Evolutionary conservation across 495 filamentous ascomycete genomes (phyloP).

Genomic region (Hypoxylon fragiforme): DNA sequence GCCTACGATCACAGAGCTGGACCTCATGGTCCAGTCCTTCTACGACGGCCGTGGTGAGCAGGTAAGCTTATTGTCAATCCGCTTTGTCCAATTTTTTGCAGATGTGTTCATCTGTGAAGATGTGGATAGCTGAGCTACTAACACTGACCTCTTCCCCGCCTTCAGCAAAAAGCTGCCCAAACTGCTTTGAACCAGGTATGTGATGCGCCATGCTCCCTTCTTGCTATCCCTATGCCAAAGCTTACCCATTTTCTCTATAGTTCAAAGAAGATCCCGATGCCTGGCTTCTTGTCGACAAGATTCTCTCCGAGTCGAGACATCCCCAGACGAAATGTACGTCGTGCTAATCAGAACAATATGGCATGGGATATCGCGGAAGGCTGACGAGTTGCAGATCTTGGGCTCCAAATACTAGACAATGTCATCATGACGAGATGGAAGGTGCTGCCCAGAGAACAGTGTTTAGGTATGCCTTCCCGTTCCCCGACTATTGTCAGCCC

Average conservation of each 20-base stretch:
- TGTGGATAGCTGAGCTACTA: conserved; percentile 26
- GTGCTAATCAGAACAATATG: conserved; percentile 3
- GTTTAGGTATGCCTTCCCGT: conserved; percentile 65
- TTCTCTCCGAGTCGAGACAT: conserved; percentile 85
- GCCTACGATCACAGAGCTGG: conserved; percentile 82
- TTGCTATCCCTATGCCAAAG: background rate
- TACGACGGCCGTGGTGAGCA: conserved; percentile 93
- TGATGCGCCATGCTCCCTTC: conserved; percentile 31
- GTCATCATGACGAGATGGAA: conserved; percentile 99
- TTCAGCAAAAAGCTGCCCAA: conserved; percentile 96
- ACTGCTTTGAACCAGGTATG: conserved; percentile 89
- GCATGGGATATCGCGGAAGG: conserved; percentile 12
- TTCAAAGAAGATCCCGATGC: conserved; percentile 99
- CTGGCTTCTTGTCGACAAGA: conserved; percentile 95
- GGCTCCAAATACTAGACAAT: conserved; percentile 93
- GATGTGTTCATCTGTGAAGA: conserved; percentile 1
- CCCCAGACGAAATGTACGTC: conserved; percentile 92
- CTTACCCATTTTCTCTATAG: conserved; percentile 54
- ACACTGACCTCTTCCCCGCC: conserved; percentile 36
- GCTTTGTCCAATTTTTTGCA: conserved; percentile 1
- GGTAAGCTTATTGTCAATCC: conserved; percentile 56
- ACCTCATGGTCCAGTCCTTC: conserved; percentile 93
- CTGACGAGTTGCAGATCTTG: conserved; percentile 74
- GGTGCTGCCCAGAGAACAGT: conserved; percentile 91
- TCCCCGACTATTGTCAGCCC: background rate